Conservation (phyloP, 2,329 filamentous ascomycete genomes). For the Emydomyces testavorans region DNA sequence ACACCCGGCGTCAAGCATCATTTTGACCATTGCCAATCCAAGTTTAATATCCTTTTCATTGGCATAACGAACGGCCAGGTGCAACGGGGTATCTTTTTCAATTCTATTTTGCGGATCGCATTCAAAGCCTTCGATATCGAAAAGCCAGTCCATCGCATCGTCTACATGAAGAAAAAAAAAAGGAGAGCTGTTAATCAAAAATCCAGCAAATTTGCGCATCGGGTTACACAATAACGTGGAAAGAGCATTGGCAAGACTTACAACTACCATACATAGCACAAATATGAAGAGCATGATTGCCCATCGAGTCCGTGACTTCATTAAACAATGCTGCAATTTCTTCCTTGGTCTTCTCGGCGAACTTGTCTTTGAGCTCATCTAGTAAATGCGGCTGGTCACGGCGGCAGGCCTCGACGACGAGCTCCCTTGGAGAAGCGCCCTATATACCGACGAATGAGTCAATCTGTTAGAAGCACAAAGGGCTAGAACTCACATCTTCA, state of each 20-base stretch:
- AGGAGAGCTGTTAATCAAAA: too few species aligned
- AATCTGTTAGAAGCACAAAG: background rate
- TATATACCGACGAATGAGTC: constrained; percentile 29
- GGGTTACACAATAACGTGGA: too few species aligned
- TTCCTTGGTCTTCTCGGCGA: constrained; percentile 47
- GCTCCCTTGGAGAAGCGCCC: constrained; percentile 76
- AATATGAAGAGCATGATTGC: constrained; percentile 80
- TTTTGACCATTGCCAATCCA: constrained; percentile 37
- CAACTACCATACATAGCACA: constrained; percentile 78
- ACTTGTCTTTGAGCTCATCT: constrained; percentile 49
- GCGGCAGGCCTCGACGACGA: constrained; percentile 83
- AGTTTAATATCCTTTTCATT: constrained; percentile 37
- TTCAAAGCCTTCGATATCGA: constrained; percentile 40
- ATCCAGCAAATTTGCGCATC: too few species aligned
- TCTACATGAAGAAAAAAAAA: constrained; percentile 24
- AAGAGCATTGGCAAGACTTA: constrained; percentile 34
- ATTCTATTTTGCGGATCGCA: constrained; percentile 38
- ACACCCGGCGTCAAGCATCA: constrained; percentile 41
- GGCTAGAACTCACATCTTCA: constrained; percentile 29
- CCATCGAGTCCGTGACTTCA: constrained; percentile 69
- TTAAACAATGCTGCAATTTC: constrained; percentile 72
- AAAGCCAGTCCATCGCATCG: constrained; percentile 38
- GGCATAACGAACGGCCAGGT: constrained; percentile 36
- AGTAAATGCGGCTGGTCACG: constrained; percentile 85
- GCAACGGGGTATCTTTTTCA: constrained; percentile 38